Evolutionary conservation across 441 rosid species (phyloP).

Genomic region (Adansonia grandidieri): DNA sequence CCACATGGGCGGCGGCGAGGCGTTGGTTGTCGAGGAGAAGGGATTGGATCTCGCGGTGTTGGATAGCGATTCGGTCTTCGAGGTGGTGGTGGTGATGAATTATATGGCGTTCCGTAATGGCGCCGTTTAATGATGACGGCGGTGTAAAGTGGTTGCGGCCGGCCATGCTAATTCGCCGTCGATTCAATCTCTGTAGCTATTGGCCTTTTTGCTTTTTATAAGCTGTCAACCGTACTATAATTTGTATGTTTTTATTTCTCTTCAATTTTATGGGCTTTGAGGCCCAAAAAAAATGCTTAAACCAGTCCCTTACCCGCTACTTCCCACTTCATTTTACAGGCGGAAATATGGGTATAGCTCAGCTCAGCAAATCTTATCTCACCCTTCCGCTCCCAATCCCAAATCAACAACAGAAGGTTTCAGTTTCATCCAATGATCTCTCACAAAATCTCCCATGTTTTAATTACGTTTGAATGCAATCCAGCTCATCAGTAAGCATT

Average conservation of each 20-base stretch:
- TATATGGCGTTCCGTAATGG: conserved; percentile 18
- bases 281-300: neutral
- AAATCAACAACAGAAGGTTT: neutral
- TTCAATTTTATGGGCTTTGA: neutral
- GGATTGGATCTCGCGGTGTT: conserved; percentile 71
- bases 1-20: conserved; percentile 58
- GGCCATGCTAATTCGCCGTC: conserved; percentile 22
- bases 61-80: conserved; percentile 72
- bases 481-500: neutral
- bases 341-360: conserved; percentile 31
- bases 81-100: conserved; percentile 37
- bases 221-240: neutral
- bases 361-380: conserved; percentile 31
- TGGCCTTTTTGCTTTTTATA: neutral
- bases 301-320: conserved; percentile 32
- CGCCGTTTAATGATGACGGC: neutral
- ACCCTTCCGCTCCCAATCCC: neutral
- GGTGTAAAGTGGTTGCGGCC: conserved; percentile 16
- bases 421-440: too few species aligned
- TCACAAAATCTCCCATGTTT: too few species aligned
- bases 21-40: conserved; percentile 69
- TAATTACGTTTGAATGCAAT: too few species aligned
- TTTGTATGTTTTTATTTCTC: neutral
- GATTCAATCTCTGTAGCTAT: neutral
- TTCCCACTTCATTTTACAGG: neutral